Evolutionary conservation across 2,329 filamentous ascomycete genomes (phyloP), one percentile per base, ranked within the genome.

Genomic region (Diplodia sapinea): DNA sequence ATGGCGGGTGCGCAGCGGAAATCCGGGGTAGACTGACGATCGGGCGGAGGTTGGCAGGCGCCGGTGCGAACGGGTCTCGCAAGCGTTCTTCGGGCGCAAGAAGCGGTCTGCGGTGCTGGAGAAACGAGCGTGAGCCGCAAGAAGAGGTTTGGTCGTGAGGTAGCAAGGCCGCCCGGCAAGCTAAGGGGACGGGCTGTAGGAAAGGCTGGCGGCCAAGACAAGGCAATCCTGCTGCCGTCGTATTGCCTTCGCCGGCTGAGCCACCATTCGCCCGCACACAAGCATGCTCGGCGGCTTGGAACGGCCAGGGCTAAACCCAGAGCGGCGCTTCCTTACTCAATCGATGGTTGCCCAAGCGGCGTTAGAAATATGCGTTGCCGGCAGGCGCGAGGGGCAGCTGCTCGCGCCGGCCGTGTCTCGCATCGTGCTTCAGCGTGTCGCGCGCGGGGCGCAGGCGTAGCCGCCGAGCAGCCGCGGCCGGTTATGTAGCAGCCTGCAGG

Each of bases 1-100:
- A 55, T 66, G 64, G 64, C 64, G 64, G 64, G 64, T 66, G 64
- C 64, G 64, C 29, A 36, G 59, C 40, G 59, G 59, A 66, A 51
- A 66, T 66, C 64, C 64, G 64, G 64, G 64, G 64, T 66, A 57
- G 47, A 43, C 36, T 23, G 54, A 49, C 26, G 64, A 49, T 50
- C 64, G 40, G 54, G 54, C 61, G 49, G 31, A 49, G 40, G 40
- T 54, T 57, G 43, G 52, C 43, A 17, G 63, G 51, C 63, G 23
- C 17, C 38, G 64, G 33, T 47, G 47, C 43, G 20, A 51, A 3
- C 12, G n/a, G 12, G 11, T 13, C 17, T 26, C 20, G 59, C 11
- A n/a, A 7, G 47, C 29, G 11, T n/a, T 31, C 36, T 43, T 51
- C 17, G 59, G 36, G 31, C 12, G 31, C 43, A n/a, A 36, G 59